Percentiles rank a stretch among this genome's conserved stretches.
Conservation (phyloP, 495 filamentous ascomycete genomes). For the Mytilinidion resinicola region DNA sequence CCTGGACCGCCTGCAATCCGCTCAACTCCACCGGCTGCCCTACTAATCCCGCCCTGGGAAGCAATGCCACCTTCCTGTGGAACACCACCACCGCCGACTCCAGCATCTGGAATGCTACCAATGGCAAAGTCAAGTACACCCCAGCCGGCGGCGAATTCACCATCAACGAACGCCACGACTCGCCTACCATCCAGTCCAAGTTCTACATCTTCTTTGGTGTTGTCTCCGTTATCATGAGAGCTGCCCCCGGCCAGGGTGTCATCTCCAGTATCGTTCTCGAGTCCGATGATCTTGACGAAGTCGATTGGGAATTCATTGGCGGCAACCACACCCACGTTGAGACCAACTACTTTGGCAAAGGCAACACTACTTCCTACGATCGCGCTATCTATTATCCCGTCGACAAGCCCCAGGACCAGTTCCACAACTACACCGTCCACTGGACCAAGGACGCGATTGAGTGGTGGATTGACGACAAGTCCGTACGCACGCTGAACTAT, state of each 20-base stretch:
- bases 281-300: conserved; percentile 16
- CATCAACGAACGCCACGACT: conserved; percentile 4
- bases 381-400: conserved; percentile 3
- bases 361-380: conserved; percentile 15
- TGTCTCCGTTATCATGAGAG: conserved; percentile 4
- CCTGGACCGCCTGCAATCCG: conserved; percentile 28
- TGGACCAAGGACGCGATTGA: conserved; percentile 27
- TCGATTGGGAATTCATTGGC: conserved; percentile 17
- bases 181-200: conserved; percentile 11
- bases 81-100: conserved; percentile 13
- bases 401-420: conserved; percentile 7
- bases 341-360: conserved; percentile 23
- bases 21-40: conserved; percentile 27
- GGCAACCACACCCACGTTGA: conserved; percentile 7
- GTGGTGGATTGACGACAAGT: conserved; percentile 25
- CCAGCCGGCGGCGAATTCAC: conserved; percentile 6
- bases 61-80: conserved; percentile 28
- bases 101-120: conserved; percentile 22
- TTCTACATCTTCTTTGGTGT: conserved; percentile 16
- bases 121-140: conserved; percentile 12
- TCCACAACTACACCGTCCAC: conserved; percentile 30
- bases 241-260: conserved; percentile 7
- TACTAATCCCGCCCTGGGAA: conserved; percentile 21
- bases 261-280: conserved; percentile 7
- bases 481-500: conserved; percentile 25